A percentile compares a stretch with the other conserved stretches of the same genome.
These are phyloP conservation scores for Trichoderma hamatum DNA, from an alignment of 2,329 filamentous ascomycete genomes.

Conservation along the genomic window DNA sequence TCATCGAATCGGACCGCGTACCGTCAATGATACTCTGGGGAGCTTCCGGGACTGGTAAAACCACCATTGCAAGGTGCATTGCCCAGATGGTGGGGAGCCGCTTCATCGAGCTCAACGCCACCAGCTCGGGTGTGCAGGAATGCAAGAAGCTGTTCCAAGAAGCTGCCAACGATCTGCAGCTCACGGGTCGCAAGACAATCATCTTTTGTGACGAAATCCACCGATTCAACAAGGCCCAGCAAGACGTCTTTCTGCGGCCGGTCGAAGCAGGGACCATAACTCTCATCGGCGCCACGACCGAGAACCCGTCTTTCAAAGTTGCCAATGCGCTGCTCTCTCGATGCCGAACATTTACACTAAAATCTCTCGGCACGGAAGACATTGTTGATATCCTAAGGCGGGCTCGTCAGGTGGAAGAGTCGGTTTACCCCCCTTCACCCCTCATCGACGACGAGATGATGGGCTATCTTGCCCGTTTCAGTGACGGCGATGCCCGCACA, in stretches of 20 bases:
- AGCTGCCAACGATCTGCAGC: slow-evolving; percentile 73
- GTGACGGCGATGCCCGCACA: slow-evolving; percentile 90
- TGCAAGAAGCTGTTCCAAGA: slow-evolving; percentile 91
- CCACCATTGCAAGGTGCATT: slow-evolving; percentile 89
- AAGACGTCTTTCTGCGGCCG: slow-evolving; percentile 91
- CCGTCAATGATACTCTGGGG: slow-evolving; percentile 97
- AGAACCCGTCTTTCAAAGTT: slow-evolving; percentile 95
- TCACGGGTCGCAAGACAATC: slow-evolving; percentile 90
- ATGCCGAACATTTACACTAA: slow-evolving; percentile 86
- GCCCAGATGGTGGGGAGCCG: slow-evolving; percentile 78
- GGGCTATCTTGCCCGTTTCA: slow-evolving; percentile 79
- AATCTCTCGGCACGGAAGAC: slow-evolving; percentile 72
- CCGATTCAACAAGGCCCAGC: slow-evolving; percentile 86
- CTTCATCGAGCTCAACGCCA: slow-evolving; percentile 96
- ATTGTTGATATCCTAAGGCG: slow-evolving; percentile 73
- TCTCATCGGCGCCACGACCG: slow-evolving; percentile 91
- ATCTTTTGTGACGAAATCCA: slow-evolving; percentile 98
- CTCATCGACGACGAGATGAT: slow-evolving; percentile 79
- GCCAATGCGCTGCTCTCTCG: slow-evolving; percentile 84
- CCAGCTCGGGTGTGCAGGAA: slow-evolving; percentile 82
- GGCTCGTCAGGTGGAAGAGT: slow-evolving; percentile 68
- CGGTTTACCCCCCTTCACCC: slow-evolving; percentile 46
- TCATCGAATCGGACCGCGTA: slow-evolving; percentile 83
- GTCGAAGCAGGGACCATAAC: slow-evolving; percentile 91
- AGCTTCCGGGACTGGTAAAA: slow-evolving; percentile 79